Percentiles rank a stretch among this genome's conserved stretches.
These are phyloP conservation scores for Suillus cothurnatus DNA, from an alignment of 768 basidiomycete species.

Conservation along the genomic window DNA sequence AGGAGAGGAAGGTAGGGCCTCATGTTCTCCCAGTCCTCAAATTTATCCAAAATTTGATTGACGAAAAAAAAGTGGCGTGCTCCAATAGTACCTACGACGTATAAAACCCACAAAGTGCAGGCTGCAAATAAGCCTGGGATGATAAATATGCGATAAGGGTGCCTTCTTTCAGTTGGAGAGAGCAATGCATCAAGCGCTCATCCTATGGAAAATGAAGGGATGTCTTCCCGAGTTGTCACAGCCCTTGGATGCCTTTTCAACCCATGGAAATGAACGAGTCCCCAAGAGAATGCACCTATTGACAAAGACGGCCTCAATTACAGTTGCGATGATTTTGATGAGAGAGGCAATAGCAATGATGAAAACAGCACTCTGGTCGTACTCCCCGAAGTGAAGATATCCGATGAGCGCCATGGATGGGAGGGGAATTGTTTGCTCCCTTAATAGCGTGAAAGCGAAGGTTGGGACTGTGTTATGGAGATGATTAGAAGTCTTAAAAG, in stretches of 20 bases:
- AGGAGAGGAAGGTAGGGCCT: slow-evolving; percentile 14
- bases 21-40: neutral
- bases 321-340: neutral
- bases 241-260: neutral
- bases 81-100: neutral
- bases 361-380: neutral
- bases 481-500: neutral
- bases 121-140: neutral
- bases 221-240: neutral
- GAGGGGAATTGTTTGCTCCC: neutral
- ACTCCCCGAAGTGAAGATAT: slow-evolving; percentile 3
- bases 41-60: neutral
- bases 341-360: neutral
- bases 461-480: slow-evolving; percentile 6
- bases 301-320: neutral
- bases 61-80: slow-evolving; percentile 2
- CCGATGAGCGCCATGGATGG: neutral
- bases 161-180: neutral
- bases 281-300: slow-evolving; percentile 4
- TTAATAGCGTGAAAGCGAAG: neutral
- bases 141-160: slow-evolving; percentile 1
- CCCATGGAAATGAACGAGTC: neutral
- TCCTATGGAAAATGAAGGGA: neutral
- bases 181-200: slow-evolving; percentile 2
- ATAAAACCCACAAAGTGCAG: neutral